Evolutionary conservation across 2,329 filamentous ascomycete genomes (phyloP).

Genomic region (Emmonsiellopsis sp.): DNA sequence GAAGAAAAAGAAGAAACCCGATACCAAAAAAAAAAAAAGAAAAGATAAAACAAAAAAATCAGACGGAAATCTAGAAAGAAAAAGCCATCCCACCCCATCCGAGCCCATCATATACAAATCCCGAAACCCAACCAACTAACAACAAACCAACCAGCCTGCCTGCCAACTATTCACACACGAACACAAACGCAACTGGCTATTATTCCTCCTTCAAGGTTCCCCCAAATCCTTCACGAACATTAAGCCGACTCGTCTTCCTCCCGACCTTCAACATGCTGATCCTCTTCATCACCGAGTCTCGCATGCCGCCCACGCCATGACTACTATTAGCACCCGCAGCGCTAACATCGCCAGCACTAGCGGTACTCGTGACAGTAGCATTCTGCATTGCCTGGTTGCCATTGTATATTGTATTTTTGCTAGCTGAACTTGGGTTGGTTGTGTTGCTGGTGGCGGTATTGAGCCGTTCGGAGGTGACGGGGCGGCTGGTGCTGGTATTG

Average conservation of each 20-base stretch:
- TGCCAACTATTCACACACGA: no score
- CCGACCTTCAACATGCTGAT: slow-evolving; percentile 70
- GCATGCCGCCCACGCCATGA: slow-evolving; percentile 23
- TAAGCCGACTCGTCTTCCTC: slow-evolving; percentile 55
- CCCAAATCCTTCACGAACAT: slow-evolving; percentile 26
- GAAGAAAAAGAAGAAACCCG: slow-evolving; percentile 10
- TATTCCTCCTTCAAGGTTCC: slow-evolving; percentile 29
- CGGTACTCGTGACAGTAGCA: neutral
- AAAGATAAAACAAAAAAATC: slow-evolving; percentile 11
- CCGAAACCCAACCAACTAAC: slow-evolving; percentile 16
- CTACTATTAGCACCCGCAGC: neutral
- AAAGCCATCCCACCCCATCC: slow-evolving; percentile 14
- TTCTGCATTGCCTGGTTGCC: neutral
- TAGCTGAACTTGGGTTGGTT: neutral
- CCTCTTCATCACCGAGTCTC: slow-evolving; percentile 64
- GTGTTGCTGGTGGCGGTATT: neutral
- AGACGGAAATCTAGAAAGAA: slow-evolving; percentile 12
- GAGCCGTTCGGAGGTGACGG: slow-evolving; percentile 1
- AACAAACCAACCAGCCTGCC: neutral
- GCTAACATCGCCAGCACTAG: neutral
- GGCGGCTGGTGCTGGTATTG: neutral
- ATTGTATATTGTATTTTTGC: neutral
- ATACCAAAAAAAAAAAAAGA: slow-evolving; percentile 12
- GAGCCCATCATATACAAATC: slow-evolving; percentile 14
- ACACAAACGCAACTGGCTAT: slow-evolving; percentile 1